phyloP scores from a whole-genome alignment of 441 rosid genomes.

The Breynia disticha region DNA sequence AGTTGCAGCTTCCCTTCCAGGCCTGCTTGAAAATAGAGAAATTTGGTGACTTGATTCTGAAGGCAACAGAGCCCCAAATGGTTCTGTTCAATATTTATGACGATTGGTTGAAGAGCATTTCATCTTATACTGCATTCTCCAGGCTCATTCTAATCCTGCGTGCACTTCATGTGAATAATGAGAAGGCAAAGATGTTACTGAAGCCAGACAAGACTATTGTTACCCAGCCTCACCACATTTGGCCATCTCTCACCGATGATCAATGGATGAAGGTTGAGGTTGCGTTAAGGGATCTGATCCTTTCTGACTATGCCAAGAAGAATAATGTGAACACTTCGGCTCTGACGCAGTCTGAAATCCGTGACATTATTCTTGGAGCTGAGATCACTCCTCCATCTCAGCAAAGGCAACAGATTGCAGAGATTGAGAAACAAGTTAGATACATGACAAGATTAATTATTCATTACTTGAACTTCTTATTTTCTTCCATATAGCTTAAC shows the following conservation, averaged over 20 bases:
- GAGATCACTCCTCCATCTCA: slow-evolving; percentile 99
- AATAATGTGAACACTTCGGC: slow-evolving; percentile 98
- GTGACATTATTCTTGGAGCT: slow-evolving; percentile 98
- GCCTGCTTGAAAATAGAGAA: slow-evolving; percentile 98
- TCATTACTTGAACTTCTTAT: background rate
- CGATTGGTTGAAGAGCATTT: slow-evolving; percentile 95
- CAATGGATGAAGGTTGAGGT: slow-evolving; percentile 99
- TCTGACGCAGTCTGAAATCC: slow-evolving; percentile 93
- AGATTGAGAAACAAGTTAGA: slow-evolving; percentile 91
- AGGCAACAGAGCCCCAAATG: slow-evolving; percentile 98
- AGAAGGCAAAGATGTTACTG: slow-evolving; percentile 95
- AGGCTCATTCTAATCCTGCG: slow-evolving; percentile 92
- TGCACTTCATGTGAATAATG: slow-evolving; percentile 95
- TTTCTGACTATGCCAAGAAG: slow-evolving; percentile 97
- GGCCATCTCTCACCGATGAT: slow-evolving; percentile 96
- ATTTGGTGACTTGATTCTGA: slow-evolving; percentile 88
- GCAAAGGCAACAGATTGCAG: slow-evolving; percentile 97
- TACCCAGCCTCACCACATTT: slow-evolving; percentile 95
- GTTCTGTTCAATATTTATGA: slow-evolving; percentile 87
- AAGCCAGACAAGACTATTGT: slow-evolving; percentile 92
- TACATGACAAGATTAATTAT: background rate
- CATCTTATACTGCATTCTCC: slow-evolving; percentile 72
- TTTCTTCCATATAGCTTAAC: background rate
- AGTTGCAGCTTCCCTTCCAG: slow-evolving; percentile 95
- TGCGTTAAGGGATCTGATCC: slow-evolving; percentile 88